A percentile compares a stretch with the other conserved stretches of the same genome.
Conservation (phyloP, 306 rosid genomes). For the Chamaecrista fasciculata region DNA sequence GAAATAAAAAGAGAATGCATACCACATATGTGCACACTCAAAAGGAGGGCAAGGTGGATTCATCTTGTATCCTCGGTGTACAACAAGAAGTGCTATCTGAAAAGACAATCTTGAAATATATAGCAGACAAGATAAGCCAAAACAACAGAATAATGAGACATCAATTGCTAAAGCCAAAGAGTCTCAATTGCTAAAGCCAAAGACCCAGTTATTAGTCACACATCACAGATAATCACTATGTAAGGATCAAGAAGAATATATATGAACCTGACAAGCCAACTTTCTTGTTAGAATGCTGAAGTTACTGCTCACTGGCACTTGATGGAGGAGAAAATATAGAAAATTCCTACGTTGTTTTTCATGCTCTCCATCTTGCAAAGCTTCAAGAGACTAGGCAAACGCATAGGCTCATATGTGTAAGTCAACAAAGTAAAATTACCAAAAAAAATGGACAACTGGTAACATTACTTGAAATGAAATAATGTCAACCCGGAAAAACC, state of each 20-base stretch:
- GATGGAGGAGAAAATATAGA: conserved; percentile 95
- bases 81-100: conserved; percentile 90
- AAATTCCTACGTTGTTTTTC: conserved; percentile 93
- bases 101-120: conserved; percentile 46
- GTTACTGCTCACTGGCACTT: conserved; percentile 94
- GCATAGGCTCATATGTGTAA: conserved; percentile 31
- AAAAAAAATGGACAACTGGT: neutral
- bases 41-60: conserved; percentile 92
- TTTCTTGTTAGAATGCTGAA: conserved; percentile 81
- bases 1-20: conserved; percentile 27
- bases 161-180: conserved; percentile 14
- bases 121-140: conserved; percentile 29
- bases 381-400: conserved; percentile 89
- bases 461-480: neutral
- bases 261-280: conserved; percentile 82
- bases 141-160: conserved; percentile 19
- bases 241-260: conserved; percentile 33
- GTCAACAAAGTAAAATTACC: conserved; percentile 7
- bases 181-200: conserved; percentile 14
- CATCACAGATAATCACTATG: conserved; percentile 21
- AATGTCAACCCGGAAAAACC: conserved; percentile 25
- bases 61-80: conserved; percentile 89
- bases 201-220: conserved; percentile 18
- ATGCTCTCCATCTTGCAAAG: conserved; percentile 94
- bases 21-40: conserved; percentile 98